Percentiles rank a stretch among this genome's conserved stretches.
Evolutionary conservation across 1,284 basidiomycete genomes (phyloP).

Genomic region (Marasmius oreades): DNA sequence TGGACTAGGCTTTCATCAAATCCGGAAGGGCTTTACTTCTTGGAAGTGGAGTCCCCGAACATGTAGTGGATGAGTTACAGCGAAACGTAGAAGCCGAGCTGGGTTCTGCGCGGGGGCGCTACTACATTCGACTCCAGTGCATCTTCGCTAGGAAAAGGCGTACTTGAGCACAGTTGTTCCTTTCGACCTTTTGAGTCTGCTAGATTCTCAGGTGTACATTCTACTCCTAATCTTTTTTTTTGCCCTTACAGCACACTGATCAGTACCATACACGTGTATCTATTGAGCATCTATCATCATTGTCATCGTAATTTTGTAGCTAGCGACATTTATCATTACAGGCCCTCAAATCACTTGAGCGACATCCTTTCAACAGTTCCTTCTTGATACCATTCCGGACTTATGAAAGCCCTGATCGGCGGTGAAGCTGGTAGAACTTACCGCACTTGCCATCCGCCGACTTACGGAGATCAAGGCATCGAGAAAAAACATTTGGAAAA

Average conservation of each 20-base stretch:
- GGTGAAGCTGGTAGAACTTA: neutral
- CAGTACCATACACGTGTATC: neutral
- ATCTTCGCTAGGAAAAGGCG: slow-evolving; percentile 55
- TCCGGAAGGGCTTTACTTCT: slow-evolving; percentile 66
- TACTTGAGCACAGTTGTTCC: slow-evolving; percentile 5
- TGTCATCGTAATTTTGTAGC: neutral
- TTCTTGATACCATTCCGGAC: neutral
- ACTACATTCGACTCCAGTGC: slow-evolving; percentile 53
- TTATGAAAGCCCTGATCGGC: neutral
- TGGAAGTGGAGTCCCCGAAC: slow-evolving; percentile 51
- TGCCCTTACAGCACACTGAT: neutral
- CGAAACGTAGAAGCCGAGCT: slow-evolving; percentile 47
- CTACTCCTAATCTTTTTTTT: neutral
- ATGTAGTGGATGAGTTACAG: slow-evolving; percentile 51
- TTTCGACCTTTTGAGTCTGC: neutral
- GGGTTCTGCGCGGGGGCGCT: slow-evolving; percentile 38
- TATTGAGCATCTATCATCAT: neutral
- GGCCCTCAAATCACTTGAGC: too few relatives aligned
- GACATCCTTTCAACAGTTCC: neutral
- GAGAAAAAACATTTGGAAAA: neutral
- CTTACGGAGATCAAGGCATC: neutral
- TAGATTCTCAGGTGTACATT: neutral
- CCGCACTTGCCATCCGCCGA: neutral
- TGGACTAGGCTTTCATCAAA: slow-evolving; percentile 53
- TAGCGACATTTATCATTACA: neutral